Evolutionary conservation across 805 yeast species (phyloP).

Genomic region (Yarrowia sp.): DNA sequence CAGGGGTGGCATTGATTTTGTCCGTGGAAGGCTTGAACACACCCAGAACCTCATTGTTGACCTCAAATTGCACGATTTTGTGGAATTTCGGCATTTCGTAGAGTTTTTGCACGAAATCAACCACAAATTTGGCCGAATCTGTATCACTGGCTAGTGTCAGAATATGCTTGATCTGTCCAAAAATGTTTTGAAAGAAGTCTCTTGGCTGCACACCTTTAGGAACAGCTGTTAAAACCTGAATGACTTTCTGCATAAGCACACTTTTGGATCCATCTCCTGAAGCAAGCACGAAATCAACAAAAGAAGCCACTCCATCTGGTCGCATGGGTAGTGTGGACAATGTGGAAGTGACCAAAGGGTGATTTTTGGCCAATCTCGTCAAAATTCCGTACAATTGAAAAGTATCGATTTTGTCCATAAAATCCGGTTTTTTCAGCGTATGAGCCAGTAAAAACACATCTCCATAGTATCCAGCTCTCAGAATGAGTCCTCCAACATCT

Average conservation of each 20-base stretch:
- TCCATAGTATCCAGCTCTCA: slow-evolving; percentile 19
- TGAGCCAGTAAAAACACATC: slow-evolving; percentile 1
- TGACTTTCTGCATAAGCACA: background rate
- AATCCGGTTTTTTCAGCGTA: background rate
- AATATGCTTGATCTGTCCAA: slow-evolving; percentile 1
- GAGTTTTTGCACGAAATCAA: background rate
- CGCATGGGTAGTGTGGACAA: slow-evolving; percentile 13
- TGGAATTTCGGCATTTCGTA: slow-evolving; percentile 3
- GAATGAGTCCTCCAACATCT: slow-evolving; percentile 12
- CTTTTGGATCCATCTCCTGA: background rate
- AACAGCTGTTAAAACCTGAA: slow-evolving; percentile 11
- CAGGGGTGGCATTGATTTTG: background rate
- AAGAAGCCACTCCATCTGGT: slow-evolving; percentile 17
- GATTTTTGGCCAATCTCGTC: background rate
- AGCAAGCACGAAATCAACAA: background rate
- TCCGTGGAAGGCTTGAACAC: background rate
- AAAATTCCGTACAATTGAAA: slow-evolving; percentile 6
- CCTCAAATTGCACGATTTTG: slow-evolving; percentile 12
- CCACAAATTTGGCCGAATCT: slow-evolving; percentile 9
- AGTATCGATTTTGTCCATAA: slow-evolving; percentile 9
- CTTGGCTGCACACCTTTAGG: background rate
- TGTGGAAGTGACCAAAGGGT: background rate
- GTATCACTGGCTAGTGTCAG: background rate
- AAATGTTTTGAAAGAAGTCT: background rate
- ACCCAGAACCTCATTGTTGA: background rate